These are phyloP conservation scores for Rhypophila decipiens DNA, from an alignment of 495 filamentous ascomycete species.

Conservation along the genomic window DNA sequence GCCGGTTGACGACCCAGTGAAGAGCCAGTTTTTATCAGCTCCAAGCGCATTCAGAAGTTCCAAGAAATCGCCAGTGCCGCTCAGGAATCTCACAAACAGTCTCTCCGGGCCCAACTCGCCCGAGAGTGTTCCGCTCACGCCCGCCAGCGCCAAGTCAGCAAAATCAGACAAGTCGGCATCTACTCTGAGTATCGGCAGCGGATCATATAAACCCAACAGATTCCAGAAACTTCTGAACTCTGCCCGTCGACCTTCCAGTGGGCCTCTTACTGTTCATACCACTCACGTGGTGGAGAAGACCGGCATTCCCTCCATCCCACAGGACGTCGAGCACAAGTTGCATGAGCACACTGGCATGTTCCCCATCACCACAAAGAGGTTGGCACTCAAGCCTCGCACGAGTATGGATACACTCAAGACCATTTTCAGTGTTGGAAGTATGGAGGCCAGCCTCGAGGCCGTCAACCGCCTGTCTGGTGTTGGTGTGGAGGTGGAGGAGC, in stretches of 20 bases:
- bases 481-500: constrained; percentile 3
- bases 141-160: constrained; percentile 18
- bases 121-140: constrained; percentile 14
- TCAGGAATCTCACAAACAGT: neutral
- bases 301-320: constrained; percentile 26
- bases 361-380: constrained; percentile 24
- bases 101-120: constrained; percentile 14
- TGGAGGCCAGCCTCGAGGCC: constrained; percentile 24
- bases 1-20: constrained; percentile 1
- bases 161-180: constrained; percentile 24
- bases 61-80: constrained; percentile 3
- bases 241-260: constrained; percentile 16
- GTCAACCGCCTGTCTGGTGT: constrained; percentile 11
- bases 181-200: constrained; percentile 25
- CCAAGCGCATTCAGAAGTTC: constrained; percentile 1
- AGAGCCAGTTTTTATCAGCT: neutral
- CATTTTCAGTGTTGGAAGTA: constrained; percentile 35
- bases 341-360: constrained; percentile 24
- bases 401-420: constrained; percentile 36
- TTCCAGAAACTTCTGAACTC: constrained; percentile 36
- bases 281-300: constrained; percentile 26
- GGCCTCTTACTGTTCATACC: constrained; percentile 19
- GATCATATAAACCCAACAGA: constrained; percentile 29
- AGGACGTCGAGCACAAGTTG: constrained; percentile 28
- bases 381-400: constrained; percentile 25